Conservation (phyloP, 345 rosid species). For the Eucalyptus erythrocorys region DNA sequence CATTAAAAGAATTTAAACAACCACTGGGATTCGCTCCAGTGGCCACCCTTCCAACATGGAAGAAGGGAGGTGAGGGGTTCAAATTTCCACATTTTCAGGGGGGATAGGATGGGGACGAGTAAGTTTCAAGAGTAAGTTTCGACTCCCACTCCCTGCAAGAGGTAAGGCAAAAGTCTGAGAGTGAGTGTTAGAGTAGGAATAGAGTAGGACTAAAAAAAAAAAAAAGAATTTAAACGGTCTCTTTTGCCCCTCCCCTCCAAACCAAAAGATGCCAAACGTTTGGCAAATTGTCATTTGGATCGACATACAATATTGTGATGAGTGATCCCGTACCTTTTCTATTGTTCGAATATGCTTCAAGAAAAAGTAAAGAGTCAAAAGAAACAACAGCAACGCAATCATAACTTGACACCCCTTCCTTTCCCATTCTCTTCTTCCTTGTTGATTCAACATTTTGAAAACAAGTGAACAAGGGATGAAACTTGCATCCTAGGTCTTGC, state of each 20-base stretch:
- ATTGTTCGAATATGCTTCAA: neutral
- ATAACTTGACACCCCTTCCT: neutral
- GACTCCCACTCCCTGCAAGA: no score
- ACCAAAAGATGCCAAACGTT: neutral
- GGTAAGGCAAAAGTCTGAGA: no score
- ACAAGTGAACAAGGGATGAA: neutral
- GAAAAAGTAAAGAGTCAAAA: neutral
- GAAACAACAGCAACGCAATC: neutral
- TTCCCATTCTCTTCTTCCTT: neutral
- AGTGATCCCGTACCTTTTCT: neutral
- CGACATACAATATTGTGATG: neutral
- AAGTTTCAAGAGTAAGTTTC: no score
- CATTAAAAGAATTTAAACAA: neutral
- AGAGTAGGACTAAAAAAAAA: no score
- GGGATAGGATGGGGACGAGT: no score
- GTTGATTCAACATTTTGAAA: neutral
- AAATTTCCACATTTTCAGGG: no score
- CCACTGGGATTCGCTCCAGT: no score
- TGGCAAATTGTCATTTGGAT: neutral
- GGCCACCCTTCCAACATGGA: no score
- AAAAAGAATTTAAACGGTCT: neutral
- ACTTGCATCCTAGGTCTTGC: neutral
- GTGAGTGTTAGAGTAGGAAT: no score
- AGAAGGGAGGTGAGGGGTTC: no score
- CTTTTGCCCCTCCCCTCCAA: neutral